Base-by-base conservation (phyloP, 2,329 filamentous ascomycete species). In the Fusarium begoniae region DNA sequence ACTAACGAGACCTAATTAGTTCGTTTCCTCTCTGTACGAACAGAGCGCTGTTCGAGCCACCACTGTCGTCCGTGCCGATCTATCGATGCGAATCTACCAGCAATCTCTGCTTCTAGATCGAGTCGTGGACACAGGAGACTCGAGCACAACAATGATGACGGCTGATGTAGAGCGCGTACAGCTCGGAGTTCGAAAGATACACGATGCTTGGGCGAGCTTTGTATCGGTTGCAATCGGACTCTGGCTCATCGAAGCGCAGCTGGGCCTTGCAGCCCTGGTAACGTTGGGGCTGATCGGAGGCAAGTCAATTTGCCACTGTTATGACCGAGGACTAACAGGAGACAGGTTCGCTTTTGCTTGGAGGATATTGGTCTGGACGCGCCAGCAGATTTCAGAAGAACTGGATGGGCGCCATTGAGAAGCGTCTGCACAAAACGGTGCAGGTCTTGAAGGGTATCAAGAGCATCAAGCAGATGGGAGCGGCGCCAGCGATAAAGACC, bases 1-100 rank as follows among this genome's bases (percentile, higher is more conserved):
- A 1, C 24, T 54, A 18, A 54, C 4, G 2, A 38, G 0, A 3
- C 0, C 22, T 1, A 10, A 22, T 1, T 53, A 28, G n/a, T 41
- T 40, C 2, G 45, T 60, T 0, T 53, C 44, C 2, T 51, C 58
- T 2, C n/a, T 61, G 3, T 61, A 61, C 10, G 45, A 53, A 2
- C 58, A 61, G 8, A 35, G 32, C 5, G 48, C 58, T 10, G 58
- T 53, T 8, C 14, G 58, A 11, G 58, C 58, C 7, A 61, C 48
- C 8, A 61, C 58, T 3, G 45, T 53, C 14, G 58, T 61, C 13
- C 58, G 58, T 6, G 58, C 47, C 10, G 37, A 61, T 15, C 14
- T 61, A 3, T 53, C 48, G 1, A 30, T 53, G 37, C 45, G 47
- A 5, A 61, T 61, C 14, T 53, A 61, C 2, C 37, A 35, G 5